Evolutionary conservation across 108 stramenopile genomes (phyloP).

Genomic region (Mediolabrus comicus): DNA sequence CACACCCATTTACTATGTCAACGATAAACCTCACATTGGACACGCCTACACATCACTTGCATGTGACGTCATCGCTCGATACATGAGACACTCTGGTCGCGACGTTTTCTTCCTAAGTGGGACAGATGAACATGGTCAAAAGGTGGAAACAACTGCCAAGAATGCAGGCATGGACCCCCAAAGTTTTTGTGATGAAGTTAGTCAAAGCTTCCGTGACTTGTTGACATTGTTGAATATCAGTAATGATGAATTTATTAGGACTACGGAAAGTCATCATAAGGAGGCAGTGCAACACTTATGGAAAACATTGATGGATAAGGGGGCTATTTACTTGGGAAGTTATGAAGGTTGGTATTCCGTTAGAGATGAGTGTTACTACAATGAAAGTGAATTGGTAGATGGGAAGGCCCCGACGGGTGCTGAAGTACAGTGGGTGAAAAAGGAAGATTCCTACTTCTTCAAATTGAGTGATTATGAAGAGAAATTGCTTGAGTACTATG

Average conservation of each 20-base stretch:
- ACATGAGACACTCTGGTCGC: conserved; percentile 88
- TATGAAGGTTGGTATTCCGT: conserved; percentile 99
- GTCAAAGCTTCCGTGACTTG: conserved; percentile 78
- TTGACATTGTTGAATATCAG: conserved; percentile 75
- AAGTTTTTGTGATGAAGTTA: conserved; percentile 85
- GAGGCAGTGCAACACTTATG: conserved; percentile 83
- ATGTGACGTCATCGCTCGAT: conserved; percentile 95
- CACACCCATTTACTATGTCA: conserved; percentile 98
- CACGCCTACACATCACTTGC: conserved; percentile 97
- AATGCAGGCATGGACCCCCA: conserved; percentile 73
- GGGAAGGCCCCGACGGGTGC: conserved; percentile 93
- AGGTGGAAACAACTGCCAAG: conserved; percentile 88
- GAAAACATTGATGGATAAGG: conserved; percentile 77
- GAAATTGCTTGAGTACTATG: conserved; percentile 82
- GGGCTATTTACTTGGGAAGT: conserved; percentile 88
- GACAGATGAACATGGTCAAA: conserved; percentile 98
- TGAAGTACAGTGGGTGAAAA: conserved; percentile 91
- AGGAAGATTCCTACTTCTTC: conserved; percentile 98
- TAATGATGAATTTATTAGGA: conserved; percentile 92
- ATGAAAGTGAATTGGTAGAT: conserved; percentile 91
- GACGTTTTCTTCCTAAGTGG: conserved; percentile 94
- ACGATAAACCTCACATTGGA: conserved; percentile 98
- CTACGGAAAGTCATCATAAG: conserved; percentile 87
- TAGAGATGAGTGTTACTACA: conserved; percentile 96
- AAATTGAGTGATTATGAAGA: conserved; percentile 81